phyloP scores from a whole-genome alignment of 1,284 basidiomycete genomes.

The Agaricales sp. region DNA sequence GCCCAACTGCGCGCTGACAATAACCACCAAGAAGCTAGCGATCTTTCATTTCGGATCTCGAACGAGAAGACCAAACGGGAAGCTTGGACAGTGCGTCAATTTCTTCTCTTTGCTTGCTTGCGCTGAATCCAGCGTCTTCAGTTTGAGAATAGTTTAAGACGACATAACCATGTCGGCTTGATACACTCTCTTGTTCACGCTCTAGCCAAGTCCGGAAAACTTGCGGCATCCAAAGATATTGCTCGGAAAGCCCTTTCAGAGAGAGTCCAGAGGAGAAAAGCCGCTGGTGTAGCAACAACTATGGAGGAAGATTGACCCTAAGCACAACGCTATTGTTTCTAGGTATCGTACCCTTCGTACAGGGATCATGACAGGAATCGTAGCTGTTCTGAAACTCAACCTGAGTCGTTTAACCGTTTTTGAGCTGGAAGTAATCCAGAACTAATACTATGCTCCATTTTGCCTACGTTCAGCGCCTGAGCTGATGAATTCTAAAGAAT shows the following conservation, averaged over 20 bases:
- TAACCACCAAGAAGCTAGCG: conserved; percentile 33
- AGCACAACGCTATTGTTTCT: too few relatives aligned
- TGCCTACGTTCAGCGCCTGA: too few relatives aligned
- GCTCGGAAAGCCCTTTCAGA: background rate
- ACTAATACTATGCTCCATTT: too few relatives aligned
- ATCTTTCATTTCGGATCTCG: conserved; percentile 52
- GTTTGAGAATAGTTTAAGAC: conserved; percentile 76
- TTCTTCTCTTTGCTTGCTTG: conserved; percentile 5
- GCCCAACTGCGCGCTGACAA: conserved; percentile 34
- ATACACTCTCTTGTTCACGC: conserved; percentile 60
- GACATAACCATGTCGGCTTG: conserved; percentile 78
- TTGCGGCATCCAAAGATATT: conserved; percentile 31
- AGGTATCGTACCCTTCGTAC: too few relatives aligned
- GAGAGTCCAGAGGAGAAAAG: background rate
- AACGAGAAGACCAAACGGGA: conserved; percentile 72
- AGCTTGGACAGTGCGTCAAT: conserved; percentile 64
- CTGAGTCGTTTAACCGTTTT: too few relatives aligned
- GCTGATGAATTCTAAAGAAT: too few relatives aligned
- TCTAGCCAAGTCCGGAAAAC: conserved; percentile 54
- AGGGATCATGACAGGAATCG: too few relatives aligned
- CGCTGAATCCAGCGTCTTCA: conserved; percentile 18
- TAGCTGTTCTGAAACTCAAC: too few relatives aligned
- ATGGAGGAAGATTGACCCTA: background rate
- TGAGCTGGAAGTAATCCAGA: too few relatives aligned
- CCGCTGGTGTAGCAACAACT: background rate